These are phyloP conservation scores for Ceratocystis cubensis DNA, from an alignment of 2,329 filamentous ascomycete species.

Conservation along the genomic window DNA sequence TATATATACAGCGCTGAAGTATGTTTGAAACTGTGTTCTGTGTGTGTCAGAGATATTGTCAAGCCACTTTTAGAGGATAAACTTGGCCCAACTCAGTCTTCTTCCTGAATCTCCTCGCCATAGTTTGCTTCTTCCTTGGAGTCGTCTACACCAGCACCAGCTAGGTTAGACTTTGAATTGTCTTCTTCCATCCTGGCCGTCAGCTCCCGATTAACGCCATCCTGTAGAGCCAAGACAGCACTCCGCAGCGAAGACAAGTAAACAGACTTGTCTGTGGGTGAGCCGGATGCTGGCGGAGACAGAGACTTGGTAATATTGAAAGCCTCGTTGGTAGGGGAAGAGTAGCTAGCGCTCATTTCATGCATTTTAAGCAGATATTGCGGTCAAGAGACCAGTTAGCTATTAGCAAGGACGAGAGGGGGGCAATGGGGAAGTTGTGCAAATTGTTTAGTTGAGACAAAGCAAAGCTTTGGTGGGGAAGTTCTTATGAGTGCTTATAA, in stretches of 20 bases:
- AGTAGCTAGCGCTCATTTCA: slow-evolving; percentile 31
- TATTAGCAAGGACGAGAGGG: slow-evolving; percentile 24
- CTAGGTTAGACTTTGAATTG: slow-evolving; percentile 32
- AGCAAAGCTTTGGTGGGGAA: neutral
- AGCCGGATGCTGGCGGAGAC: slow-evolving; percentile 27
- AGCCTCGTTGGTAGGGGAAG: slow-evolving; percentile 36
- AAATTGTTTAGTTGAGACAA: neutral
- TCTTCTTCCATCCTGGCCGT: slow-evolving; percentile 65
- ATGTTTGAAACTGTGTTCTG: neutral
- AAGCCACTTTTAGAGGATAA: neutral
- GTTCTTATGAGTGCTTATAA: no score
- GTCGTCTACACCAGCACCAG: slow-evolving; percentile 34
- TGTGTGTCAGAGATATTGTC: neutral
- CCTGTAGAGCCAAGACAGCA: slow-evolving; percentile 48
- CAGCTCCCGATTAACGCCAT: slow-evolving; percentile 55
- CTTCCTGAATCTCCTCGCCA: slow-evolving; percentile 68
- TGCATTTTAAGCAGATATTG: slow-evolving; percentile 4
- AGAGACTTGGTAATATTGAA: slow-evolving; percentile 35
- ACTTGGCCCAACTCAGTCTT: slow-evolving; percentile 31
- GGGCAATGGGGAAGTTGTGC: neutral
- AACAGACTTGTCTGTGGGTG: slow-evolving; percentile 39
- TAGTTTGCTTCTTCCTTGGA: slow-evolving; percentile 63
- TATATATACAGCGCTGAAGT: neutral
- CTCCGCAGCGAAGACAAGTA: slow-evolving; percentile 49
- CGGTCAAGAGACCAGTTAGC: slow-evolving; percentile 24